These are phyloP conservation scores for Ustilago sp. DNA, from an alignment of 1,284 basidiomycete genomes.

Conservation along the genomic window DNA sequence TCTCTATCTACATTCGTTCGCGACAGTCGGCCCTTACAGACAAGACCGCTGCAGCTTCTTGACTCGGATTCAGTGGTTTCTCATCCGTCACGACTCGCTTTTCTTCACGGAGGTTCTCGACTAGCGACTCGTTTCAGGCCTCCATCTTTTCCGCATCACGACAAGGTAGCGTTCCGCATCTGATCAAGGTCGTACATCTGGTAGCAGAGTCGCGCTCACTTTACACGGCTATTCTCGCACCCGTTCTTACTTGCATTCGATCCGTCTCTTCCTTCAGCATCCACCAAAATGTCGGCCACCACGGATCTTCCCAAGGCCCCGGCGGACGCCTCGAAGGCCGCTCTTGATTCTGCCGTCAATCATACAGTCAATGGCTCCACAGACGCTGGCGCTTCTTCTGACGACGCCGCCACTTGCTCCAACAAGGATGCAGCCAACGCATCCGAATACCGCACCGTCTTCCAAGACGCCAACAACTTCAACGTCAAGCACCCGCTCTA, in stretches of 20 bases:
- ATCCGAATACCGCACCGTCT: conserved; percentile 62
- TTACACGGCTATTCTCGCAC: neutral
- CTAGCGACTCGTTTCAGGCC: neutral
- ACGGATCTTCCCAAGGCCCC: conserved; percentile 53
- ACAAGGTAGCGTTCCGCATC: neutral
- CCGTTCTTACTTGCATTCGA: neutral
- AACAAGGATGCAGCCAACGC: conserved; percentile 18
- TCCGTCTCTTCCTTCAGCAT: neutral
- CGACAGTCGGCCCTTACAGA: neutral
- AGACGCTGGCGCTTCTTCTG: conserved; percentile 14
- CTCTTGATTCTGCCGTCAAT: conserved; percentile 56
- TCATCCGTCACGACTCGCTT: neutral
- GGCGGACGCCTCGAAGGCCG: conserved; percentile 58
- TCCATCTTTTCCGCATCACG: neutral
- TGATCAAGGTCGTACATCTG: neutral
- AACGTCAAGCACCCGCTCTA: conserved; percentile 69
- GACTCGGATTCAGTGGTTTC: neutral
- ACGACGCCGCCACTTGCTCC: conserved; percentile 14
- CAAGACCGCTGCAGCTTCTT: neutral
- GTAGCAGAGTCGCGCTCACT: neutral
- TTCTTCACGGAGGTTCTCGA: neutral
- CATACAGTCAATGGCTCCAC: conserved; percentile 33
- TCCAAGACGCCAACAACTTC: conserved; percentile 66
- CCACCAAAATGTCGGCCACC: conserved; percentile 30
- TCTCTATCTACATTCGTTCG: neutral